phyloP scores from a whole-genome alignment of 192 early-diverging fungal genomes.

The Coemansia sp. region DNA sequence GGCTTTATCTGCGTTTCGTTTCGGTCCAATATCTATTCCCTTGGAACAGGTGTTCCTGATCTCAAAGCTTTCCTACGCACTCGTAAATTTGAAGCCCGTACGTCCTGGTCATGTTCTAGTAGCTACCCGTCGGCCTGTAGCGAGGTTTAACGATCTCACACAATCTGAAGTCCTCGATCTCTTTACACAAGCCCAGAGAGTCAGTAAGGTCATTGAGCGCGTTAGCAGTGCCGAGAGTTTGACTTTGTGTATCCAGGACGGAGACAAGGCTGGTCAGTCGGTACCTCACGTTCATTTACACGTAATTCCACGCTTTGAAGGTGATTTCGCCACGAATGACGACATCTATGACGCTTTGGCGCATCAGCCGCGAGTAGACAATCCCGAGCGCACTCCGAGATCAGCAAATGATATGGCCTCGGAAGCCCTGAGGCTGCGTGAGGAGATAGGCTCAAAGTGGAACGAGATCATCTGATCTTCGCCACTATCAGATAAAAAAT shows the following conservation, averaged over 20 bases:
- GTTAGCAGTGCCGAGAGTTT: constrained; percentile 71
- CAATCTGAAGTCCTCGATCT: constrained; percentile 82
- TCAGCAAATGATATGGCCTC: constrained; percentile 77
- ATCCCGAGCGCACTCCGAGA: constrained; percentile 73
- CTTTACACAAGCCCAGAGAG: constrained; percentile 75
- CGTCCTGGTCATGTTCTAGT: constrained; percentile 83
- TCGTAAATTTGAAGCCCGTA: constrained; percentile 95
- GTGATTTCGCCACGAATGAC: constrained; percentile 86
- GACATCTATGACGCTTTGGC: constrained; percentile 81
- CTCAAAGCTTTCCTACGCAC: constrained; percentile 69
- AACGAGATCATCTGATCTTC: background rate
- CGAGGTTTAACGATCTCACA: constrained; percentile 77
- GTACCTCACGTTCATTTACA: constrained; percentile 94
- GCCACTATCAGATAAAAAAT: constrained; percentile 3
- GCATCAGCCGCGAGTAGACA: constrained; percentile 55
- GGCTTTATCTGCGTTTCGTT: constrained; percentile 37
- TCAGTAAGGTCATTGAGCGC: constrained; percentile 74
- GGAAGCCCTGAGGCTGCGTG: constrained; percentile 36
- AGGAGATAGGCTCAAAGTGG: constrained; percentile 29
- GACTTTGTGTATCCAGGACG: constrained; percentile 83
- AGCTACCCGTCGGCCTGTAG: constrained; percentile 66
- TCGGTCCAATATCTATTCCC: constrained; percentile 75
- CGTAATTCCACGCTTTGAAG: constrained; percentile 78
- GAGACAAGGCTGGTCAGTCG: constrained; percentile 72
- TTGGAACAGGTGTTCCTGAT: constrained; percentile 77